Percentiles rank a stretch among this genome's conserved stretches.
Conservation (phyloP, 2,329 filamentous ascomycete species). For the Ceratocystiopsis sp. region DNA sequence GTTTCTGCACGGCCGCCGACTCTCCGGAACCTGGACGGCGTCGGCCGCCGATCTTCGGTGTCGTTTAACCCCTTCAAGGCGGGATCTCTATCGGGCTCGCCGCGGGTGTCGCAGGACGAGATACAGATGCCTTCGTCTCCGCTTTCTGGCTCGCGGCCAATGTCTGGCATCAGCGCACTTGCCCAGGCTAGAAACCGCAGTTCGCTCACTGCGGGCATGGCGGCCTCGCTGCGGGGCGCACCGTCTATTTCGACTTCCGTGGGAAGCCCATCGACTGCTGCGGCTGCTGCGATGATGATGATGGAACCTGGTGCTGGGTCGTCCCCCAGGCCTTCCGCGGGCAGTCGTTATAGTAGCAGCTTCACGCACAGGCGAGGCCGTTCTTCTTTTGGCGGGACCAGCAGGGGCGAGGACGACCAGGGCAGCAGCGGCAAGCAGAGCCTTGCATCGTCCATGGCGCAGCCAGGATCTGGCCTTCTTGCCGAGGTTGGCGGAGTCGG, state of each 20-base stretch:
- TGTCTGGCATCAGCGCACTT: slow-evolving; percentile 30
- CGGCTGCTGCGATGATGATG: background rate
- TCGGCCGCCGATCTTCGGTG: slow-evolving; percentile 58
- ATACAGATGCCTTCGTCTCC: slow-evolving; percentile 37
- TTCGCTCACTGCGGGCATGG: slow-evolving; percentile 59
- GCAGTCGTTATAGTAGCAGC: slow-evolving; percentile 83
- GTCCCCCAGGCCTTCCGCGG: slow-evolving; percentile 55
- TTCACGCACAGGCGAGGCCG: slow-evolving; percentile 74
- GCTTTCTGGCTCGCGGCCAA: slow-evolving; percentile 26
- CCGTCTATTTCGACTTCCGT: slow-evolving; percentile 31
- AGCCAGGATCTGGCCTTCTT: slow-evolving; percentile 65
- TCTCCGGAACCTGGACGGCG: slow-evolving; percentile 30
- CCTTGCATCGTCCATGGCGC: slow-evolving; percentile 48
- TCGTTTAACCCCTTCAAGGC: slow-evolving; percentile 96
- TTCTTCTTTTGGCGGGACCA: slow-evolving; percentile 58
- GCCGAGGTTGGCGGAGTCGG: slow-evolving; percentile 44
- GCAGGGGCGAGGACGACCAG: slow-evolving; percentile 55
- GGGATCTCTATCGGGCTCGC: slow-evolving; percentile 82
- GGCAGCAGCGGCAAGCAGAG: slow-evolving; percentile 68
- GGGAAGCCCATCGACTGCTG: slow-evolving; percentile 5
- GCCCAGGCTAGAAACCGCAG: slow-evolving; percentile 50
- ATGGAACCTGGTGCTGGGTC: slow-evolving; percentile 44
- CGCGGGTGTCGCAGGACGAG: slow-evolving; percentile 33
- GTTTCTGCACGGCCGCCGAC: slow-evolving; percentile 16
- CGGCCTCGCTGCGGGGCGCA: slow-evolving; percentile 51